A percentile compares a stretch with the other conserved stretches of the same genome.
Conservation (phyloP, 2,329 filamentous ascomycete genomes). For the Clarireedia hainanense region DNA sequence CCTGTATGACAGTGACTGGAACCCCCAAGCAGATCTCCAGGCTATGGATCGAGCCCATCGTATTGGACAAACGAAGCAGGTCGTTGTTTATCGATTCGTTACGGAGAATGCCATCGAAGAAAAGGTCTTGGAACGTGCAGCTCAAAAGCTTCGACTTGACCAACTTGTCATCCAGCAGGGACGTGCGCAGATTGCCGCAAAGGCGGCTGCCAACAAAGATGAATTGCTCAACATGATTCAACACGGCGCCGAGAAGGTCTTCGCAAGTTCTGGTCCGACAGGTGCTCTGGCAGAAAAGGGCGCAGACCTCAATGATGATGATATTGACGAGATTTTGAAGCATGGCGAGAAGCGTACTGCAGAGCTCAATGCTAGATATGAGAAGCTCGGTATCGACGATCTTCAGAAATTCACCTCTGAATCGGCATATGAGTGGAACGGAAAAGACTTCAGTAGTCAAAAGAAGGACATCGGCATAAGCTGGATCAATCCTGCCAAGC, state of each 20-base stretch:
- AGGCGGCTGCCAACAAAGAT: conserved; percentile 90
- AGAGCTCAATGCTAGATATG: conserved; percentile 85
- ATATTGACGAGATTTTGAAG: conserved; percentile 81
- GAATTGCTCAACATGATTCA: conserved; percentile 98
- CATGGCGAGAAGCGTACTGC: conserved; percentile 86
- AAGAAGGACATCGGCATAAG: conserved; percentile 88
- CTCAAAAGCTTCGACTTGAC: conserved; percentile 91
- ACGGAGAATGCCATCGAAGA: conserved; percentile 98
- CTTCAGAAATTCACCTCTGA: conserved; percentile 97
- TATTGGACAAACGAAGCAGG: conserved; percentile 97
- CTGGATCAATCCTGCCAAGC: conserved; percentile 98
- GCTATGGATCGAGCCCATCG: conserved; percentile 98
- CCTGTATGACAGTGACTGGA: conserved; percentile 97
- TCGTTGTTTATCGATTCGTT: conserved; percentile 91
- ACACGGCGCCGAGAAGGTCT: conserved; percentile 93
- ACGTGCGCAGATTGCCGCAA: conserved; percentile 80
- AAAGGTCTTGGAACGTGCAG: conserved; percentile 92
- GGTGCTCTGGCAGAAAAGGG: conserved; percentile 52
- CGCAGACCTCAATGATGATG: conserved; percentile 68
- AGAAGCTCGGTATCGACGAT: conserved; percentile 94
- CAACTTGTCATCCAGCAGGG: conserved; percentile 98
- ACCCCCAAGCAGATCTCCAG: conserved; percentile 94
- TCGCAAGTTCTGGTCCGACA: conserved; percentile 62
- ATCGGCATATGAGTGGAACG: conserved; percentile 98
- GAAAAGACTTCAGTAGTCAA: conserved; percentile 84